Conservation (phyloP, 352 stramenopile genomes). For the Phytophthora megakarya region DNA sequence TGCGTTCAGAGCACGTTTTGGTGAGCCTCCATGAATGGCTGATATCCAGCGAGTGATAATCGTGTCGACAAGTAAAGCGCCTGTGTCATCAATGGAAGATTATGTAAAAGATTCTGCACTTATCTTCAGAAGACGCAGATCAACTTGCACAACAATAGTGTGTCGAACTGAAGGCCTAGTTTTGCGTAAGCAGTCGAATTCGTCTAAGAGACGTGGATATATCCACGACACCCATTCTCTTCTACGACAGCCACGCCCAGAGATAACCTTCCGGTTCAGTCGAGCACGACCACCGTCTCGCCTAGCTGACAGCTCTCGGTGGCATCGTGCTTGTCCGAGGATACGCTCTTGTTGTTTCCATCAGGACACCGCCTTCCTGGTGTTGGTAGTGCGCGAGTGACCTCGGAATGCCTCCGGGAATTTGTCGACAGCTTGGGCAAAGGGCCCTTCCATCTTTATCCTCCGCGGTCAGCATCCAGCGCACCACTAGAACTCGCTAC, state of each 20-base stretch:
- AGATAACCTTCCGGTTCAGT: slow-evolving; percentile 4
- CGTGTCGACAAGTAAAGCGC: too few relatives aligned
- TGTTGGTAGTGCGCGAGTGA: slow-evolving; percentile 10
- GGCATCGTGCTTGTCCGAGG: too few relatives aligned
- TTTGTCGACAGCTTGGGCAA: too few relatives aligned
- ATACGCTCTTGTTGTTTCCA: slow-evolving; percentile 8
- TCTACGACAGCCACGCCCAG: background rate
- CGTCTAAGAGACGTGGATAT: slow-evolving; percentile 2
- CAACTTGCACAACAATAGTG: slow-evolving; percentile 9
- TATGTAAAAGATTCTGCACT: background rate
- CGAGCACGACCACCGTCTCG: background rate
- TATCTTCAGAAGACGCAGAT: slow-evolving; percentile 2
- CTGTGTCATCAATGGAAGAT: background rate
- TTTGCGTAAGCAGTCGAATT: slow-evolving; percentile 15
- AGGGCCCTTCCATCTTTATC: background rate
- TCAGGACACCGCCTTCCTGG: slow-evolving; percentile 17
- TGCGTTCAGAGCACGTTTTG: too few relatives aligned
- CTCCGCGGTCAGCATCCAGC: background rate
- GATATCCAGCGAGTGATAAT: too few relatives aligned
- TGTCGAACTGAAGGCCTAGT: slow-evolving; percentile 12
- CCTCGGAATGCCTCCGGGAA: slow-evolving; percentile 1
- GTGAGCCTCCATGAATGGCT: too few relatives aligned
- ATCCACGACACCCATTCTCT: slow-evolving; percentile 12
- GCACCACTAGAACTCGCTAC: background rate
- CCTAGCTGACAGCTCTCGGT: background rate